Evolutionary conservation across 495 filamentous ascomycete genomes (phyloP).

Genomic region (Talaromyces wortmannii): DNA sequence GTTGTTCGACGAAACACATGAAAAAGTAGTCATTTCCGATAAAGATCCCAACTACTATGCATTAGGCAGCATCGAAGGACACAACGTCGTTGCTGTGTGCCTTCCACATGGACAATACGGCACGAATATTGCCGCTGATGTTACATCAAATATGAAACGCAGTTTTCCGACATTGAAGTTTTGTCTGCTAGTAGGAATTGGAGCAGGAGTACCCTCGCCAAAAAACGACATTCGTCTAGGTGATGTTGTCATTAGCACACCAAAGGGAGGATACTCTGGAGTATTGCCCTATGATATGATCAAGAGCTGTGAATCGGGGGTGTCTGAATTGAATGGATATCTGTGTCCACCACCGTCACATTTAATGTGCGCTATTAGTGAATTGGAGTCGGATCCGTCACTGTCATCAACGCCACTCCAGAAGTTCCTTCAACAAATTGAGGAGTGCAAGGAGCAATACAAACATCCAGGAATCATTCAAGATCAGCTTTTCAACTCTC

Average conservation of each 20-base stretch:
- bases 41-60: constrained; percentile 23
- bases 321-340: constrained; percentile 14
- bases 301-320: constrained; percentile 11
- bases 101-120: background rate
- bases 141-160: constrained; percentile 19
- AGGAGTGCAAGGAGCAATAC: constrained; percentile 5
- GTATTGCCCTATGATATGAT: constrained; percentile 17
- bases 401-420: background rate
- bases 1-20: constrained; percentile 24
- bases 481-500: constrained; percentile 12
- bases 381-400: constrained; percentile 3
- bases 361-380: constrained; percentile 13
- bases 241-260: constrained; percentile 30
- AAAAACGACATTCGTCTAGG: constrained; percentile 34
- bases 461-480: constrained; percentile 1
- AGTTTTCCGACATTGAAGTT: constrained; percentile 31
- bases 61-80: constrained; percentile 22
- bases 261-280: constrained; percentile 1
- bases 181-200: constrained; percentile 40
- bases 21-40: background rate
- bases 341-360: constrained; percentile 14
- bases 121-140: constrained; percentile 11
- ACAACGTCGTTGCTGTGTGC: constrained; percentile 27
- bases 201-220: constrained; percentile 27
- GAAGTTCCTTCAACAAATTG: constrained; percentile 6